These are phyloP conservation scores for Singerocomus inundabilis DNA, from an alignment of 1,284 basidiomycete genomes.

Conservation along the genomic window DNA sequence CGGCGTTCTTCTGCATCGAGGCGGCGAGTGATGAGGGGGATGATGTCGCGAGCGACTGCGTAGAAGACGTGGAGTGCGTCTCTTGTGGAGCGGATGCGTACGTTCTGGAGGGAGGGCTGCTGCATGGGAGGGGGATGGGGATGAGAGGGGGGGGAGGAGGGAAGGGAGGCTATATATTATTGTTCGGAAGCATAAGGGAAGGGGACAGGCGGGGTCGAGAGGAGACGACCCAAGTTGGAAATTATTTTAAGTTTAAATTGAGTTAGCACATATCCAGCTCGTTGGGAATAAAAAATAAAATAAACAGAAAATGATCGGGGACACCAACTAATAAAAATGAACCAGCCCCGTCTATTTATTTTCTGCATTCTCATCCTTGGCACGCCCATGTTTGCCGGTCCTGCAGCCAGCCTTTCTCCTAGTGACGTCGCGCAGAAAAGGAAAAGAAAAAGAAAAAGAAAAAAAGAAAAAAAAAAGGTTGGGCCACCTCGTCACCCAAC, in stretches of 20 bases:
- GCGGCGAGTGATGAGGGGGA: conserved; percentile 74
- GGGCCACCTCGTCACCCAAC: too few relatives aligned
- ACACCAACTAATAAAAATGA: too few relatives aligned
- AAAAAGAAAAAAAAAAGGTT: too few relatives aligned
- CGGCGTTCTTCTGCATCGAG: conserved; percentile 74
- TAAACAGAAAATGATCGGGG: conserved; percentile 26
- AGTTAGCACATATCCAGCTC: conserved; percentile 32
- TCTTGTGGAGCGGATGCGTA: conserved; percentile 71
- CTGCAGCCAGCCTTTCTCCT: too few relatives aligned
- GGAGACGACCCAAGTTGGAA: conserved; percentile 19
- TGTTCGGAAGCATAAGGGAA: conserved; percentile 14
- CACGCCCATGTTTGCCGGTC: too few relatives aligned
- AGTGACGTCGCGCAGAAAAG: too few relatives aligned
- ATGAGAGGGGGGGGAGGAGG: conserved; percentile 7
- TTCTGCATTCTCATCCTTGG: too few relatives aligned
- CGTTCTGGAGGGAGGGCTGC: conserved; percentile 68
- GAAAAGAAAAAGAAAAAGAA: too few relatives aligned
- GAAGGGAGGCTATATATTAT: conserved; percentile 31
- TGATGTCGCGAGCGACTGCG: conserved; percentile 62
- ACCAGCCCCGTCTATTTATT: too few relatives aligned
- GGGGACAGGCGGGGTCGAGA: conserved; percentile 20
- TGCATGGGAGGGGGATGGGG: conserved; percentile 45
- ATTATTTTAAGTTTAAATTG: conserved; percentile 40
- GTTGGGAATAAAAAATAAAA: conserved; percentile 17
- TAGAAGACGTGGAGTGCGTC: conserved; percentile 79